These are phyloP conservation scores for Penicillium concentricum DNA, from an alignment of 2,329 filamentous ascomycete species.

Conservation along the genomic window DNA sequence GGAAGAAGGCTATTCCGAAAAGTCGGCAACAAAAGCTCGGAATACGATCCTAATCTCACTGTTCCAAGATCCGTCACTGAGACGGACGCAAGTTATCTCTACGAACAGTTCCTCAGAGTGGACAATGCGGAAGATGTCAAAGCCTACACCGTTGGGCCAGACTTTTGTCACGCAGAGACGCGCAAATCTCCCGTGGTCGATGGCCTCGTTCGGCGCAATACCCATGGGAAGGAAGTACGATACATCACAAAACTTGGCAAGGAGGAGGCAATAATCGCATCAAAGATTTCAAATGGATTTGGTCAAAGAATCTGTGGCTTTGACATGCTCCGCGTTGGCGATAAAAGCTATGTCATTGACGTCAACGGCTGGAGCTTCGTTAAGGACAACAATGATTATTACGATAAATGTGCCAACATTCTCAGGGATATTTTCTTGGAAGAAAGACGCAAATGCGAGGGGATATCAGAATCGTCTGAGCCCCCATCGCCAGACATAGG, in stretches of 20 bases:
- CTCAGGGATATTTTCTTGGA: constrained; percentile 83
- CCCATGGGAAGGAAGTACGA: constrained; percentile 92
- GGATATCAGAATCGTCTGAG: constrained; percentile 34
- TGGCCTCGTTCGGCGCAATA: constrained; percentile 91
- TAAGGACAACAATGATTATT: constrained; percentile 98
- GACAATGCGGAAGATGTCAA: constrained; percentile 99
- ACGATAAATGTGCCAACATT: constrained; percentile 84
- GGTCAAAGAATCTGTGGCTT: constrained; percentile 96
- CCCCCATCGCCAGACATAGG: constrained; percentile 34
- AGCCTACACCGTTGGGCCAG: constrained; percentile 91
- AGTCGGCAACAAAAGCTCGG: constrained; percentile 98
- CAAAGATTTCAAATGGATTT: constrained; percentile 86
- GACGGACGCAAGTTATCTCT: constrained; percentile 80
- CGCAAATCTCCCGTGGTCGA: constrained; percentile 97
- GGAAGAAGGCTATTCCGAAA: constrained; percentile 92
- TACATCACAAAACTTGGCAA: constrained; percentile 84
- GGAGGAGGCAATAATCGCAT: constrained; percentile 81
- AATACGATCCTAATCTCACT: constrained; percentile 76
- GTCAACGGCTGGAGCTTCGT: constrained; percentile 99
- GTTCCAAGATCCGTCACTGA: constrained; percentile 81
- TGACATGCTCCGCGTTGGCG: constrained; percentile 81
- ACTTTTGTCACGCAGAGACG: constrained; percentile 94
- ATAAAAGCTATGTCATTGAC: constrained; percentile 95
- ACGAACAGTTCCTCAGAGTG: constrained; percentile 94
- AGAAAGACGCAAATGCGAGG: constrained; percentile 58